Evolutionary conservation across 345 rosid species (phyloP).

Genomic region (Eucalyptus lansdowneana): DNA sequence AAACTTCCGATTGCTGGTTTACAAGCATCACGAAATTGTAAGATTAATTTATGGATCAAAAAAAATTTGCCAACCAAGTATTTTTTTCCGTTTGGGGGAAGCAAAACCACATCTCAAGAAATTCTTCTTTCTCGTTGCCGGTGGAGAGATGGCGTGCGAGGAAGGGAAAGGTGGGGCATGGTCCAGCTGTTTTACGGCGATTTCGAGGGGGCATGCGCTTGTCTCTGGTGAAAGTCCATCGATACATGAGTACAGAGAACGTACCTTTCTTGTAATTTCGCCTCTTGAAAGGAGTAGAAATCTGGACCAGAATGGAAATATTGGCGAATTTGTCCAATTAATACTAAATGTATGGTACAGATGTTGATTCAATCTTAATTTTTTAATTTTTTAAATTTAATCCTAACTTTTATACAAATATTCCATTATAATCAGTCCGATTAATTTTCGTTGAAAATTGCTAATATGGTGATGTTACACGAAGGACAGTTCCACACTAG

Average conservation of each 20-base stretch:
- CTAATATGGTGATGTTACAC: neutral
- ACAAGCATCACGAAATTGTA: neutral
- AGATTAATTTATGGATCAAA: neutral
- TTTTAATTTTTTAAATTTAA: neutral
- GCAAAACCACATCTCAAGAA: neutral
- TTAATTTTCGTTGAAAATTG: too few relatives aligned
- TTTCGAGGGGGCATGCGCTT: neutral
- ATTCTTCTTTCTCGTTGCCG: neutral
- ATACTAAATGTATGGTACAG: too few relatives aligned
- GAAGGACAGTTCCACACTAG: neutral
- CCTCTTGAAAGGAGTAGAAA: neutral
- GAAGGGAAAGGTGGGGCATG: neutral
- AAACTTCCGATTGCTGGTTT: neutral
- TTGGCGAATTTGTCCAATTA: neutral
- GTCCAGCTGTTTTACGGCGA: neutral
- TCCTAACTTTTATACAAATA: too few relatives aligned
- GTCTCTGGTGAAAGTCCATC: neutral
- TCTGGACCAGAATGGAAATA: neutral
- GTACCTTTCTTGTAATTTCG: neutral
- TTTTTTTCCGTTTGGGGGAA: neutral
- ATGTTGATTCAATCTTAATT: neutral
- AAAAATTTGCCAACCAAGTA: neutral
- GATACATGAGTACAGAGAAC: neutral
- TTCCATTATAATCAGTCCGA: rapidly evolving
- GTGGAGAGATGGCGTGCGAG: neutral